phyloP scores from a whole-genome alignment of 257 asterid genomes.

The Lantana camara region DNA sequence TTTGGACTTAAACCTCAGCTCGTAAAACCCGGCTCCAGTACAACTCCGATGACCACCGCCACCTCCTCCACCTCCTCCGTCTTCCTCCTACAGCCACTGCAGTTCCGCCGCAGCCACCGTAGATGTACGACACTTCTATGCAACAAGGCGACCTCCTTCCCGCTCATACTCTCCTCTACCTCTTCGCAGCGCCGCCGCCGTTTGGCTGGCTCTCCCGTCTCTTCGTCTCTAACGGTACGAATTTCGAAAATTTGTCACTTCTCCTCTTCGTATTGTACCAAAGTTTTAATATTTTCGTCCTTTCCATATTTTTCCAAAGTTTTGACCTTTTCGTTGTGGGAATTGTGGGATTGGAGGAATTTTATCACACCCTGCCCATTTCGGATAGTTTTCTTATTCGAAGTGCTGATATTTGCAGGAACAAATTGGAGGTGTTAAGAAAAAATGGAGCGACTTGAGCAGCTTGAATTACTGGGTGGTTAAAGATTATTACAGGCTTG shows the following conservation, averaged over 20 bases:
- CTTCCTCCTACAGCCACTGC: conserved; percentile 42
- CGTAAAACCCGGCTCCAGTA: no score
- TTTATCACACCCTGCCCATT: neutral
- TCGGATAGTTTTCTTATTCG: conserved; percentile 1
- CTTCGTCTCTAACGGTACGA: conserved; percentile 63
- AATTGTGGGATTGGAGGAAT: neutral
- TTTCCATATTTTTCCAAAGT: no score
- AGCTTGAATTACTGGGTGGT: conserved; percentile 95
- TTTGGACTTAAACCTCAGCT: conserved; percentile 19
- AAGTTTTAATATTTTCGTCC: no score
- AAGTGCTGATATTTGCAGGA: conserved; percentile 44
- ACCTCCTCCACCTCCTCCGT: conserved; percentile 51
- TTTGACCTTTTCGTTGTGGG: neutral
- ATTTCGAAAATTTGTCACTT: neutral
- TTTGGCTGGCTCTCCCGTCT: conserved; percentile 38
- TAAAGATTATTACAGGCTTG: conserved; percentile 78
- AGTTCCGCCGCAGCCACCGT: conserved; percentile 45
- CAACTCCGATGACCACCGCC: conserved; percentile 42
- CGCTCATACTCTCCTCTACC: conserved; percentile 26
- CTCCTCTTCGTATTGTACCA: no score
- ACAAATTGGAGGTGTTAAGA: conserved; percentile 55
- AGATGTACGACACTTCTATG: conserved; percentile 30
- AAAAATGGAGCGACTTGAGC: conserved; percentile 60
- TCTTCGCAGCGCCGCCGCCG: conserved; percentile 34
- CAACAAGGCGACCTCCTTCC: conserved; percentile 29